phyloP scores from a whole-genome alignment of 2,329 filamentous ascomycete genomes.

The Colletotrichum echinochloae region DNA sequence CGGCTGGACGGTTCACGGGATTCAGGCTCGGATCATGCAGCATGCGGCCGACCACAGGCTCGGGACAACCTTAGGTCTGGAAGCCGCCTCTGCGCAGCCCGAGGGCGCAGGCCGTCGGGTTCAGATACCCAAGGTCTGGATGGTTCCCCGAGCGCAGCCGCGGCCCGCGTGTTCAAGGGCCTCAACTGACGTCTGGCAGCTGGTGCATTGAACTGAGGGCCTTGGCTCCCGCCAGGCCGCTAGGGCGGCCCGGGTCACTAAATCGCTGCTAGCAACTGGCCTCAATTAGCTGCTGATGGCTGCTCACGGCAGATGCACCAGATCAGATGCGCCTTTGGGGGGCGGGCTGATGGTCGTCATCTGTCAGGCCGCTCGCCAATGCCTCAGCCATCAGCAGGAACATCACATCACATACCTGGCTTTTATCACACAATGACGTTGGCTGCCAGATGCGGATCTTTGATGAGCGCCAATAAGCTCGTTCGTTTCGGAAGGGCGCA shows the following conservation, averaged over 20 bases:
- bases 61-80: background rate
- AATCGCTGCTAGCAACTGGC: background rate
- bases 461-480: no score
- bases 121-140: background rate
- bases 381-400: background rate
- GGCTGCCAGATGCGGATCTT: background rate
- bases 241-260: background rate
- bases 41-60: no score
- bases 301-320: no score
- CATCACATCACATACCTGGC: background rate
- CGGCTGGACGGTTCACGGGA: constrained; percentile 1
- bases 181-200: constrained; percentile 13
- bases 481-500: background rate
- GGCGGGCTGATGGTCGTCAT: background rate
- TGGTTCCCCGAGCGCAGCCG: background rate
- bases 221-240: background rate
- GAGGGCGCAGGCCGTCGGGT: background rate
- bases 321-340: background rate
- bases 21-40: background rate
- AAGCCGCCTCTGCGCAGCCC: no score
- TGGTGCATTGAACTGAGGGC: background rate
- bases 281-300: background rate
- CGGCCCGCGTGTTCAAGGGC: background rate
- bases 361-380: background rate
- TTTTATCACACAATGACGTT: background rate